Evolutionary conservation across 2,329 filamentous ascomycete genomes (phyloP).

Genomic region (Fusarium siculi): DNA sequence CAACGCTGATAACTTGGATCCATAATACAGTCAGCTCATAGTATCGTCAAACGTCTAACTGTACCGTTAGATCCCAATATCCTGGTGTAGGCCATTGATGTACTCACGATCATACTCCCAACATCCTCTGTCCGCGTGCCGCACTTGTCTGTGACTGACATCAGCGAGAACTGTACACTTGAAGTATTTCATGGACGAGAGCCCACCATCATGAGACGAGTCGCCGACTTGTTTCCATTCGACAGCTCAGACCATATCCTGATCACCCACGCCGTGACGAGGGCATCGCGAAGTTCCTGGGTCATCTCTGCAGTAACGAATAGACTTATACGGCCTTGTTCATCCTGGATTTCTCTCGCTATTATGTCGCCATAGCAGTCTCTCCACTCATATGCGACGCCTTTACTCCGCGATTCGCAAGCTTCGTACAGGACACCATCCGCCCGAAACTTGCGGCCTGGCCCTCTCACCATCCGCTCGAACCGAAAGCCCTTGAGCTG

Average conservation of each 20-base stretch:
- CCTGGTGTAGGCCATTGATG: not conserved
- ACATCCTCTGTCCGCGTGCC: slow-evolving; percentile 20
- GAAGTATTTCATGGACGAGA: not conserved
- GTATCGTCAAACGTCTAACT: not conserved
- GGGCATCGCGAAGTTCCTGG: slow-evolving; percentile 46
- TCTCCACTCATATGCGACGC: slow-evolving; percentile 49
- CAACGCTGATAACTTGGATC: not conserved
- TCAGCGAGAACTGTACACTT: slow-evolving; percentile 21
- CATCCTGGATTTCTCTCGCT: slow-evolving; percentile 47
- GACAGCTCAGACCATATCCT: slow-evolving; percentile 50
- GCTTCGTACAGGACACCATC: slow-evolving; percentile 46
- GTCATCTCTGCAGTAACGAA: slow-evolving; percentile 47
- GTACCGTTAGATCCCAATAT: not conserved
- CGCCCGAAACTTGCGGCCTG: slow-evolving; percentile 38
- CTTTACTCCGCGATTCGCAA: slow-evolving; percentile 36
- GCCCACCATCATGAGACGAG: slow-evolving; percentile 32
- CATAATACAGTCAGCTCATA: not conserved
- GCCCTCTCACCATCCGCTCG: slow-evolving; percentile 43
- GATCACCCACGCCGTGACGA: slow-evolving; percentile 51
- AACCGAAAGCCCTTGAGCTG: slow-evolving; percentile 44
- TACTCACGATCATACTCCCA: slow-evolving; percentile 6
- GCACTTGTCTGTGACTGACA: slow-evolving; percentile 13
- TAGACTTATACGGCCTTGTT: slow-evolving; percentile 43
- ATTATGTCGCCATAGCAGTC: slow-evolving; percentile 43
- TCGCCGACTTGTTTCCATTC: slow-evolving; percentile 45